phyloP scores from a whole-genome alignment of 805 yeast species.

The Cyberlindnera mycetangii region DNA sequence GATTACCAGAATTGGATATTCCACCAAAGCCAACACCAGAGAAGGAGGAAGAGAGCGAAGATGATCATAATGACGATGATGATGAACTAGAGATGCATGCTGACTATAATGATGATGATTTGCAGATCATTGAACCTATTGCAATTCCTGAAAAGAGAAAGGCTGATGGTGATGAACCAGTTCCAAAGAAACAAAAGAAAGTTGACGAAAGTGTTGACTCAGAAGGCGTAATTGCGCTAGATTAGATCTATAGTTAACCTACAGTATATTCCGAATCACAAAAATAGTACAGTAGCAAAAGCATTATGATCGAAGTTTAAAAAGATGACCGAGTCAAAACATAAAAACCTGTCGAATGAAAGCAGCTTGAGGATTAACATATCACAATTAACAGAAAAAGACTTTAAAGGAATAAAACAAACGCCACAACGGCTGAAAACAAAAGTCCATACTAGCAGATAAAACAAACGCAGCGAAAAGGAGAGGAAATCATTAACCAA shows the following conservation, averaged over 20 bases:
- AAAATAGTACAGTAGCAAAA: no score
- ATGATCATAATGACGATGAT: conserved; percentile 21
- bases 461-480: neutral
- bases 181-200: conserved; percentile 14
- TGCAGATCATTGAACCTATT: conserved; percentile 19
- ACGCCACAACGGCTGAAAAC: no score
- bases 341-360: no score
- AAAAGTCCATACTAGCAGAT: no score
- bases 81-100: conserved; percentile 19
- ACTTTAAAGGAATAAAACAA: no score
- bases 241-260: no score
- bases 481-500: neutral
- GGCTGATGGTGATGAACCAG: conserved; percentile 9
- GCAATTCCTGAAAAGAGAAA: conserved; percentile 26
- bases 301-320: no score
- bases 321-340: no score
- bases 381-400: no score
- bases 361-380: no score
- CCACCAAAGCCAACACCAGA: conserved; percentile 25
- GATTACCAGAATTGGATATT: conserved; percentile 34
- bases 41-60: conserved; percentile 26
- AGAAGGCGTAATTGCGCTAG: conserved; percentile 5
- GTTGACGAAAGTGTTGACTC: neutral
- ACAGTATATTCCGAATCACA: no score
- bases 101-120: conserved; percentile 21